Conservation (phyloP, 176 grass and related monocot species). For the Microstegium vimineum region DNA sequence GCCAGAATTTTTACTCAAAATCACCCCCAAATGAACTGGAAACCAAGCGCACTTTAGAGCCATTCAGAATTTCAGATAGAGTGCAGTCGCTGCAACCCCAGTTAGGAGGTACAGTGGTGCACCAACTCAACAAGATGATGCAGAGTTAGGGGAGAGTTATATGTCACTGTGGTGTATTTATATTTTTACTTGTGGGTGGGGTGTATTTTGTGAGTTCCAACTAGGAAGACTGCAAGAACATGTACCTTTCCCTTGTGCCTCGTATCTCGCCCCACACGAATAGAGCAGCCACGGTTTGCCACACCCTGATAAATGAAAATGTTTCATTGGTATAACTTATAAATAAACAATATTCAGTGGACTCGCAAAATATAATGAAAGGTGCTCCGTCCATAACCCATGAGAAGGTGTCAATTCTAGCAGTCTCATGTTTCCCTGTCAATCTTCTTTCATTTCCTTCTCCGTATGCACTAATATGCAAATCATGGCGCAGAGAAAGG, state of each 20-base stretch:
- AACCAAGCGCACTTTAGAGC: background rate
- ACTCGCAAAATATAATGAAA: background rate
- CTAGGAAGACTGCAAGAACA: background rate
- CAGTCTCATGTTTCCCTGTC: slow-evolving; percentile 94
- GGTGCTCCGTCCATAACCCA: slow-evolving; percentile 62
- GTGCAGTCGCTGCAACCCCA: background rate
- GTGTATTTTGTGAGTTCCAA: background rate
- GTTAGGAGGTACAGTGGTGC: background rate
- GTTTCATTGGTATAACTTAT: background rate
- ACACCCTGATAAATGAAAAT: slow-evolving; percentile 65
- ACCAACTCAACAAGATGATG: background rate
- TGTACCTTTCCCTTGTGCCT: slow-evolving; percentile 87
- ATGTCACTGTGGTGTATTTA: background rate
- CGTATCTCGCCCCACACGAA: slow-evolving; percentile 91
- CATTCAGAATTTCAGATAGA: background rate
- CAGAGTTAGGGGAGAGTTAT: background rate
- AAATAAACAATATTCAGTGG: background rate
- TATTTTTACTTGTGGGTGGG: background rate
- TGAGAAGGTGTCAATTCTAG: slow-evolving; percentile 86
- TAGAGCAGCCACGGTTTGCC: slow-evolving; percentile 95
- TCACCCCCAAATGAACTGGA: background rate
- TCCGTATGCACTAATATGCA: slow-evolving; percentile 94
- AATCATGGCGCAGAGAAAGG: slow-evolving; percentile 83
- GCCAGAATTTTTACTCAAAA: background rate
- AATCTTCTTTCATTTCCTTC: slow-evolving; percentile 94